Evolutionary conservation across 345 rosid species (phyloP), one percentile per base, ranked within the genome.

Genomic region (Arabis hirsuta): DNA sequence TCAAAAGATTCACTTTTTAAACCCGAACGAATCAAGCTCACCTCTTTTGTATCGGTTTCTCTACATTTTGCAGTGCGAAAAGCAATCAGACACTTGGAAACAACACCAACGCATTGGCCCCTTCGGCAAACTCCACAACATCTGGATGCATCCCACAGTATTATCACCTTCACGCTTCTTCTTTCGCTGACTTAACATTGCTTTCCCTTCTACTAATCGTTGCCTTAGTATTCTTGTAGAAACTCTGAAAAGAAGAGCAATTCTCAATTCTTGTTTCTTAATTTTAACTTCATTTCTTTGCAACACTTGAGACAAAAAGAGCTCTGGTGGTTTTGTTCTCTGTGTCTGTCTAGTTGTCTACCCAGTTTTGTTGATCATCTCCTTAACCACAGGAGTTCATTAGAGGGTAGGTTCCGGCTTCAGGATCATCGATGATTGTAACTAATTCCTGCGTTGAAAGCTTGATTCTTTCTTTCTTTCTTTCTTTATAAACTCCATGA

Each of bases 91-190:
- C 96, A 57, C 60, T 79, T 13, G 80, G 80, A 43, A 91, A 91
- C 38, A 75, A 77, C 72, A 89, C 99, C 62, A 84, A 88, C 19
- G 79, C 87, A 3, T 72, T 86, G 43, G 97, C 92, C 7, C 96
- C 99, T 27, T 94, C 97, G 0, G 78, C 96, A n/a, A 88, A 91
- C 75, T 80, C 96, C 3, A 79, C 96, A 7, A 80, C 69, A 54
- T 88, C 96, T 4, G 89, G 87, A 42, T 78, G 84, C 73, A 32
- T 71, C 53, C 46, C 82, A 14, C 68, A 50, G 42, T 62, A 76
- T 74, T 53, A 70, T 62, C 52, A 66, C 34, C 54, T 47, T 50
- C 71, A 43, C 24, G 76, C 77, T 72, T 79, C 77, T 72, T 79
- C 80, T 22, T 75, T 84, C 45, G 78, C 81, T 67, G 73, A 80